A percentile compares a stretch with the other conserved stretches of the same genome.
Evolutionary conservation across 2,329 filamentous ascomycete genomes (phyloP).

Genomic region (Cadophora sp.): DNA sequence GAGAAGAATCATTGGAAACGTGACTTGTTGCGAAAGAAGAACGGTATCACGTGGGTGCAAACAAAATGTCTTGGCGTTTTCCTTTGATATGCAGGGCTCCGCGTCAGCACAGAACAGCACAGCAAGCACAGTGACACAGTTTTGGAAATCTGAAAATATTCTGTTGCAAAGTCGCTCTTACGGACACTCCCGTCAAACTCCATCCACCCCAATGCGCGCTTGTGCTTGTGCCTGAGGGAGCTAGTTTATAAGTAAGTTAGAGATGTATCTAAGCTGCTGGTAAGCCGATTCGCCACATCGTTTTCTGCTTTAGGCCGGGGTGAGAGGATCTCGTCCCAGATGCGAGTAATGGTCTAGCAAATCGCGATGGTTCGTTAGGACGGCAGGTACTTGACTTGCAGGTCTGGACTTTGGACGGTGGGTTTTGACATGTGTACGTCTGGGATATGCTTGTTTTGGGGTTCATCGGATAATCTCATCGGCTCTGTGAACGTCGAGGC

Average conservation of each 20-base stretch:
- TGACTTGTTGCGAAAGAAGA: conserved; percentile 8
- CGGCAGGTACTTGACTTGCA: background rate
- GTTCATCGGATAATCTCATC: background rate
- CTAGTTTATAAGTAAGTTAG: background rate
- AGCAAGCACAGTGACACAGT: too few relatives aligned
- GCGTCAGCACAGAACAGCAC: background rate
- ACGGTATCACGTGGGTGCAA: conserved; percentile 1
- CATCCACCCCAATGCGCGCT: too few relatives aligned
- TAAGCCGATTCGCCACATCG: conserved; percentile 14
- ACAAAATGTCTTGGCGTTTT: background rate
- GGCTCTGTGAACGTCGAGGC: background rate
- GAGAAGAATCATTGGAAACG: background rate
- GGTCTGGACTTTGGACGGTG: background rate
- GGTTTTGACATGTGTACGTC: background rate
- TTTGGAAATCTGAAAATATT: background rate
- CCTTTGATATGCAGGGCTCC: background rate
- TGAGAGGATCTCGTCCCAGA: background rate
- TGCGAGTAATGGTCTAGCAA: background rate
- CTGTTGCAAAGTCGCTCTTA: conserved; percentile 4
- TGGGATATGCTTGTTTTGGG: background rate
- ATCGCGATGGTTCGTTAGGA: background rate
- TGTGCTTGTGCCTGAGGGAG: conserved; percentile 1
- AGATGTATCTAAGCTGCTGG: background rate
- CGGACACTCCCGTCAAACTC: background rate
- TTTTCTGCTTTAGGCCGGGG: conserved; percentile 1